phyloP scores from a whole-genome alignment of 176 grass and related monocot genomes.

The Triticum monococcum region DNA sequence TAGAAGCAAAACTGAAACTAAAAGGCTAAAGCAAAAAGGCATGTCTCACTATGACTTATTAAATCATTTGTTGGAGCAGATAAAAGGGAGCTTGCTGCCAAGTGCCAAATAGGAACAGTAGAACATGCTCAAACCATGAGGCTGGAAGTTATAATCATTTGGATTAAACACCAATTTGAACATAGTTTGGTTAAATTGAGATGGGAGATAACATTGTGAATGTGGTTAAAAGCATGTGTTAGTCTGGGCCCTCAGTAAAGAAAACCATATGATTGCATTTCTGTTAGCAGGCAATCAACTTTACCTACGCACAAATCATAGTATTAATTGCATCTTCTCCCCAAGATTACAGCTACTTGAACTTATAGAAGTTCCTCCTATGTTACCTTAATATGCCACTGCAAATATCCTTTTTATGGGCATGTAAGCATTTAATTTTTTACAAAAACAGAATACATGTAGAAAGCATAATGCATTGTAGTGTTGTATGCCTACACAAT shows the following conservation, averaged over 20 bases:
- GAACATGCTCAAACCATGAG: constrained; percentile 11
- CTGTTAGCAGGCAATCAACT: background rate
- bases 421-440: background rate
- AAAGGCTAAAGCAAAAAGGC: background rate
- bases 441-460: background rate
- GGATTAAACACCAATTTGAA: background rate
- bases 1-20: background rate
- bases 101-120: background rate
- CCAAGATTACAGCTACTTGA: background rate
- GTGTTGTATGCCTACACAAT: background rate
- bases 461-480: background rate
- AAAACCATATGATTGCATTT: constrained; percentile 3
- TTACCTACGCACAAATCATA: background rate
- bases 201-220: background rate
- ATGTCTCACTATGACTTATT: background rate
- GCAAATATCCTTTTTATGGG: background rate
- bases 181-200: background rate
- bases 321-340: background rate
- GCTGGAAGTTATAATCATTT: background rate
- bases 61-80: constrained; percentile 1
- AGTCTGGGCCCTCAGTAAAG: background rate
- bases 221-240: background rate
- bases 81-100: background rate
- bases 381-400: background rate
- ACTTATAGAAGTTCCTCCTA: background rate